Evolutionary conservation across 768 basidiomycete genomes (phyloP), one percentile per base, ranked within the genome.

Genomic region (Lactarius hatsudake): DNA sequence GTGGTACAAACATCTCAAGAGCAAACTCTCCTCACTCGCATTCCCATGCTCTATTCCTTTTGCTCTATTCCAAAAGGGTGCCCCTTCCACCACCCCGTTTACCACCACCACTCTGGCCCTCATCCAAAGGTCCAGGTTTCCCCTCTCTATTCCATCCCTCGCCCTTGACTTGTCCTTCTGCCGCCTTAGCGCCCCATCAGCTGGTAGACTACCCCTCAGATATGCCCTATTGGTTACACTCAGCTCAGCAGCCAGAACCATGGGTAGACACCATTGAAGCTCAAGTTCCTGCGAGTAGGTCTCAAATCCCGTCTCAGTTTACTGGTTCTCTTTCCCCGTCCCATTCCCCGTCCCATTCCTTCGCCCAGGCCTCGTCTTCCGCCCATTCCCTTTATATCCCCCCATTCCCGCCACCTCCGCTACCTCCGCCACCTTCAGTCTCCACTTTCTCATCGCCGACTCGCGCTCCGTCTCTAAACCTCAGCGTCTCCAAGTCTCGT

Each of bases 61-160:
- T 13, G 20, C 8, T 18, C n/a, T 36, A 30, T 51, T 6, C 57
- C 38, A 58, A 45, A 53, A 58, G 17, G 23, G 5, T 12, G 6
- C 43, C 12, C 56, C 13, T 23, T 23, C 61, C 38, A 4, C 55
- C 55, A 3, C 61, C 65, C 45, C 8, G 13, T 23, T 56, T 28
- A 4, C 60, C 66, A 3, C 65, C 65, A 18, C 61, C 61, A 67
- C 48, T 30, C 45, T 20, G n/a, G 0, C 5, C 48, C n/a, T 12
- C 61, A 6, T 26, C 56, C 6, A 23, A 40, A 38, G 45, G 10
- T 28, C 30, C 66, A 43, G 12, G 17, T n/a, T 10, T 6, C 9
- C 17, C 48, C 20, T 30, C 30, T 2, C 28, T 4, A 28, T 32
- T 13, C 54, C 17, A 30, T 30, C 15, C 28, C 1, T 18, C 54